A percentile compares a stretch with the other conserved stretches of the same genome.
Conservation (phyloP, 1,139 yeast genomes). For the Candida freyschussii region DNA sequence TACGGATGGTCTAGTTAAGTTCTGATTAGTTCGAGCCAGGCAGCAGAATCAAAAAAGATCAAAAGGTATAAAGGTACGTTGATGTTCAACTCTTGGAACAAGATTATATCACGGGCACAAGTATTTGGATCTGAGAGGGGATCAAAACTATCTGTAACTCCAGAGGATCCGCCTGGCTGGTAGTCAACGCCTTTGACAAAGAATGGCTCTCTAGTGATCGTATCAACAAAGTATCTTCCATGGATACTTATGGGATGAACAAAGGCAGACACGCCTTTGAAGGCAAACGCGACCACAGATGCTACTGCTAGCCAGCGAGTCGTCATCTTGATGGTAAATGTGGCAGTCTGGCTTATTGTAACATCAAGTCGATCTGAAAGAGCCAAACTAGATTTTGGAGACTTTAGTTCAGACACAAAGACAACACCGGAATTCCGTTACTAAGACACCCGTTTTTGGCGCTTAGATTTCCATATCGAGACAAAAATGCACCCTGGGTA, state of each 20-base stretch:
- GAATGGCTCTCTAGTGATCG: conserved; percentile 75
- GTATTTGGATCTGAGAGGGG: conserved; percentile 66
- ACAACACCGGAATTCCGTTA: too few species aligned
- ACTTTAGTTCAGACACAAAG: too few species aligned
- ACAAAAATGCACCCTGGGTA: too few species aligned
- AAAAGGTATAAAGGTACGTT: conserved; percentile 38
- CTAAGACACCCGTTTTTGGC: too few species aligned
- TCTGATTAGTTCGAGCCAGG: conserved; percentile 12
- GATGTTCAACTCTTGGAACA: conserved; percentile 72
- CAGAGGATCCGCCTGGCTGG: conserved; percentile 88
- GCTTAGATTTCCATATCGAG: too few species aligned
- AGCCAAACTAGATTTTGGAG: too few species aligned
- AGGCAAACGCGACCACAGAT: background rate
- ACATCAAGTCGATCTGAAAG: too few species aligned
- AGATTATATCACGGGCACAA: conserved; percentile 71
- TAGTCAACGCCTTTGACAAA: conserved; percentile 78
- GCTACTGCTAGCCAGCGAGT: too few species aligned
- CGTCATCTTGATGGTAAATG: too few species aligned
- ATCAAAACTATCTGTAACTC: conserved; percentile 46
- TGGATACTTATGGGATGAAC: conserved; percentile 57
- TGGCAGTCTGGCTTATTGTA: too few species aligned
- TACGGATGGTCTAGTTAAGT: conserved; percentile 60
- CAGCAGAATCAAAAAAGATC: background rate
- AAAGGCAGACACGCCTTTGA: conserved; percentile 23
- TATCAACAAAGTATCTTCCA: conserved; percentile 71